Percentiles rank a stretch among this genome's conserved stretches.
phyloP scores from a whole-genome alignment of 192 early-diverging fungal genomes.

The Linnemannia exigua region DNA sequence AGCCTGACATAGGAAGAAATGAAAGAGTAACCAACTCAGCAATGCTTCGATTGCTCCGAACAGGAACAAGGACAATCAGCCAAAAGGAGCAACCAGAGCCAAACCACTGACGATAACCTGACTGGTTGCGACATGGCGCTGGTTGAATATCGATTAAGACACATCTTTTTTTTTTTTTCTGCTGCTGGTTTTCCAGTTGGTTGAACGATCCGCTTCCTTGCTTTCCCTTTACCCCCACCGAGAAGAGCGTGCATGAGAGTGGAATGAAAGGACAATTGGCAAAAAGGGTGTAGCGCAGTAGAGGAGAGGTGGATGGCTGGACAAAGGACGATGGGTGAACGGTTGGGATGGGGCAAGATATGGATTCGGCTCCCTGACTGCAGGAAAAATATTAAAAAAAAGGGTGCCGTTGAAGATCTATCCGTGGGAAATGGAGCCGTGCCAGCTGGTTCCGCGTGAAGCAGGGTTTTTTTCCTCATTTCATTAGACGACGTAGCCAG shows the following conservation, averaged over 20 bases:
- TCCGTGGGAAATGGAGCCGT: background rate
- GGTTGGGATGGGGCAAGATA: background rate
- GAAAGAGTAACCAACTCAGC: conserved; percentile 3
- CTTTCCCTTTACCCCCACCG: background rate
- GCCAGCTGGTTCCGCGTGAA: background rate
- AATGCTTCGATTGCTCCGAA: background rate
- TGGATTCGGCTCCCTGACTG: background rate
- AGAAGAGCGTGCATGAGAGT: background rate
- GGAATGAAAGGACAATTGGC: background rate
- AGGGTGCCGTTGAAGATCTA: background rate
- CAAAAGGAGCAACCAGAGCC: conserved; percentile 5
- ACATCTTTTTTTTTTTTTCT: conserved; percentile 12
- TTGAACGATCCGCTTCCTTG: background rate
- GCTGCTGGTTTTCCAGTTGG: background rate
- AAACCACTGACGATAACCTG: conserved; percentile 12
- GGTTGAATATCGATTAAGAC: conserved; percentile 47
- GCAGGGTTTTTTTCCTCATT: background rate
- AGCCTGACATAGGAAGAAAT: background rate
- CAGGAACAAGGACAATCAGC: conserved; percentile 11
- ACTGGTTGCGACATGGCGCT: conserved; percentile 24
- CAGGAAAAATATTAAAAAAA: background rate
- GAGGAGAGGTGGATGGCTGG: background rate
- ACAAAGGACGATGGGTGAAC: background rate
- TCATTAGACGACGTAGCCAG: background rate
- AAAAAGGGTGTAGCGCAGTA: background rate